These are phyloP conservation scores for Gryganskiella cystojenkinii DNA, from an alignment of 192 early-diverging fungal genomes.

Conservation along the genomic window DNA sequence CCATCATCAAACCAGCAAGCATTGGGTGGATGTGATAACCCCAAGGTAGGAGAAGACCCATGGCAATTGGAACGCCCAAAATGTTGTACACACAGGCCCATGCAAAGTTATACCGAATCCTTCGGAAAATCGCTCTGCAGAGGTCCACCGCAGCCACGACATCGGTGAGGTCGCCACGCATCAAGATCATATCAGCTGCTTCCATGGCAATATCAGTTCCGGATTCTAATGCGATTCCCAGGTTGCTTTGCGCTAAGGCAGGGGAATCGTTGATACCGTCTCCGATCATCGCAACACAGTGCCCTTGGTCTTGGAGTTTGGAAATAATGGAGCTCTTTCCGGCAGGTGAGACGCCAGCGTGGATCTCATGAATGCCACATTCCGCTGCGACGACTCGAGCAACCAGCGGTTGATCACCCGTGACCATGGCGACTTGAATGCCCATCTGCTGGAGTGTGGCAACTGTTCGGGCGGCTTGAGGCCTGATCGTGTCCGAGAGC, in stretches of 20 bases:
- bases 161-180: conserved; percentile 87
- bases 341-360: conserved; percentile 90
- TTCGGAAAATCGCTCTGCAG: conserved; percentile 81
- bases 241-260: conserved; percentile 81
- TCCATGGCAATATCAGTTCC: conserved; percentile 97
- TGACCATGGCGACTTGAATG: conserved; percentile 88
- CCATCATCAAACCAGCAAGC: conserved; percentile 96
- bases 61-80: conserved; percentile 91
- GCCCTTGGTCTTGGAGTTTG: conserved; percentile 67
- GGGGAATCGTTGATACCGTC: conserved; percentile 97
- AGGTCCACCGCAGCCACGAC: conserved; percentile 91
- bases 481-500: conserved; percentile 87
- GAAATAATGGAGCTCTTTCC: conserved; percentile 88
- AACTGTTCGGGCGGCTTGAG: conserved; percentile 78
- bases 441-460: conserved; percentile 79
- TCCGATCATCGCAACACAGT: conserved; percentile 91
- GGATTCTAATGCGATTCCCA: conserved; percentile 88
- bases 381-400: conserved; percentile 84
- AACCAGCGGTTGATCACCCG: conserved; percentile 90
- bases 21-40: conserved; percentile 89
- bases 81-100: conserved; percentile 95
- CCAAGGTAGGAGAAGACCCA: conserved; percentile 91
- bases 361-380: conserved; percentile 86
- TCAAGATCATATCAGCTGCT: conserved; percentile 90
- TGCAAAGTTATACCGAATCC: conserved; percentile 88